Evolutionary conservation across 257 asterid species (phyloP).

Genomic region (Leonotis leonurus): DNA sequence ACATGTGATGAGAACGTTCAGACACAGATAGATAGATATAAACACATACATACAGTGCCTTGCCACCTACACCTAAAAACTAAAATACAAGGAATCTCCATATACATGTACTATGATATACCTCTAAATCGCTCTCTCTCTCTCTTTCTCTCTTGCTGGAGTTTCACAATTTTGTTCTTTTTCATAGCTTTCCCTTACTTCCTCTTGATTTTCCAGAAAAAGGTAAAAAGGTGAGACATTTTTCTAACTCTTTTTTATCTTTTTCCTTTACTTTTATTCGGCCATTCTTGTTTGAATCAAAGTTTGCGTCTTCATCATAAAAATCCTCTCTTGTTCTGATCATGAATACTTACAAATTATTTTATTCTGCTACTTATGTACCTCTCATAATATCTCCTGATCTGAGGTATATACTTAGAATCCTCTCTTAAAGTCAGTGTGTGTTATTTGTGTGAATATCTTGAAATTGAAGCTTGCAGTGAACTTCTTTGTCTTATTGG

Average conservation of each 20-base stretch:
- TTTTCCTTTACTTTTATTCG: background rate
- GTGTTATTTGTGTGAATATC: slow-evolving; percentile 5
- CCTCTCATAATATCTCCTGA: slow-evolving; percentile 20
- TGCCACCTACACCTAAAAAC: slow-evolving; percentile 10
- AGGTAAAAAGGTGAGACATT: slow-evolving; percentile 23
- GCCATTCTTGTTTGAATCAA: slow-evolving; percentile 16
- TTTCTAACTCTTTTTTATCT: slow-evolving; percentile 2
- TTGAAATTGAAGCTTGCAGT: slow-evolving; percentile 13
- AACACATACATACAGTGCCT: background rate
- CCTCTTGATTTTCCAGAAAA: slow-evolving; percentile 12
- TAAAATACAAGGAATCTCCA: slow-evolving; percentile 9
- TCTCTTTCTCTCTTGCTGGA: slow-evolving; percentile 26
- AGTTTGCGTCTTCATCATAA: slow-evolving; percentile 1
- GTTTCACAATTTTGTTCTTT: slow-evolving; percentile 19
- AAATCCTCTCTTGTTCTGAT: slow-evolving; percentile 7
- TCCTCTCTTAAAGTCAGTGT: background rate
- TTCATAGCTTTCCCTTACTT: background rate
- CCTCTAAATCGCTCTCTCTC: too few species aligned
- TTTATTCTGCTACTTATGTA: background rate
- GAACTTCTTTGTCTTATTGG: slow-evolving; percentile 10
- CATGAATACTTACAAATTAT: background rate
- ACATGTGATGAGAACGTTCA: too few species aligned
- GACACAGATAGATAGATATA: background rate
- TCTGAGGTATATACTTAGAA: slow-evolving; percentile 22
- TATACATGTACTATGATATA: too few species aligned